A percentile compares a stretch with the other conserved stretches of the same genome.
Conservation (phyloP, 257 asterid species). For the Echites panduratus region DNA sequence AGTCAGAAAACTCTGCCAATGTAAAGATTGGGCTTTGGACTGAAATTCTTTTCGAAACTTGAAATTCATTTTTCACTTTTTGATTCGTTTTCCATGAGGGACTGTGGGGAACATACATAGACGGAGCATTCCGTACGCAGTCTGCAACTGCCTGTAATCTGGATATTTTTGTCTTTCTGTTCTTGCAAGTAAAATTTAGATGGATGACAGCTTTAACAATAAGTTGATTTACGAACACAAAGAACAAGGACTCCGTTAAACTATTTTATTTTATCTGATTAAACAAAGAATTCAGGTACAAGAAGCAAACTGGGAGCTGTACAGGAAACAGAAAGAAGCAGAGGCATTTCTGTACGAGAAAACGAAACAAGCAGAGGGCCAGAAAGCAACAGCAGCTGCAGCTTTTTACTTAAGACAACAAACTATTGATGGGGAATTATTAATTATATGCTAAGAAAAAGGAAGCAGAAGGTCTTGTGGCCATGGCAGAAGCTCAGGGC, state of each 20-base stretch:
- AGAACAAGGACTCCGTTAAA: too few relatives aligned
- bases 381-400: conserved; percentile 51
- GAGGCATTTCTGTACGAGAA: conserved; percentile 53
- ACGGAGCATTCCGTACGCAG: too few relatives aligned
- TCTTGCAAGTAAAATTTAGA: background rate
- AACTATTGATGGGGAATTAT: conserved; percentile 42
- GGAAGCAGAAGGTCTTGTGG: conserved; percentile 62
- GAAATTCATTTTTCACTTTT: too few relatives aligned
- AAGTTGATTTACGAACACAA: too few relatives aligned
- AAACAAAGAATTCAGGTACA: conserved; percentile 33
- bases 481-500: conserved; percentile 67
- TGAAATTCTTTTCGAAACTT: too few relatives aligned
- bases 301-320: conserved; percentile 65
- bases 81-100: too few relatives aligned
- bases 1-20: too few relatives aligned
- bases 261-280: too few relatives aligned
- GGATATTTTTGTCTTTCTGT: too few relatives aligned
- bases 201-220: background rate
- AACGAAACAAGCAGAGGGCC: conserved; percentile 51
- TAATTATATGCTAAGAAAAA: conserved; percentile 47
- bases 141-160: too few relatives aligned
- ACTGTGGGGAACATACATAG: too few relatives aligned
- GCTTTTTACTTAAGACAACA: conserved; percentile 36
- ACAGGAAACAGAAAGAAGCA: conserved; percentile 54
- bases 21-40: too few relatives aligned